phyloP scores from a whole-genome alignment of 345 rosid species.

The Sisymbrium altissimum region DNA sequence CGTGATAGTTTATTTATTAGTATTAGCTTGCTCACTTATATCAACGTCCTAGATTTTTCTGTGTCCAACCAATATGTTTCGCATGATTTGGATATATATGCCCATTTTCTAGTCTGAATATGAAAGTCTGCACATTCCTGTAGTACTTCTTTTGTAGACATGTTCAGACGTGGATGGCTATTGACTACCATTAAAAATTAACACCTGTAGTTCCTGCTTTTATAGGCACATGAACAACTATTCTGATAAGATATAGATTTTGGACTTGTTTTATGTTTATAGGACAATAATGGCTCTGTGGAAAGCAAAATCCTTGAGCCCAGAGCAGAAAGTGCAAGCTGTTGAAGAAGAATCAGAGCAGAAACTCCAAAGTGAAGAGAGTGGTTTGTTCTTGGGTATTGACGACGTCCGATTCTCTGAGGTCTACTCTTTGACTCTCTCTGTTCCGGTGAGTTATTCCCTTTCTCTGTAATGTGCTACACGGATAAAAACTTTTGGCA shows the following conservation, averaged over 20 bases:
- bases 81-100: neutral
- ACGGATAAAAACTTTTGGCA: neutral
- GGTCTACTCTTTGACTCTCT: constrained; percentile 53
- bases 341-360: constrained; percentile 90
- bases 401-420: constrained; percentile 86
- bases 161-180: neutral
- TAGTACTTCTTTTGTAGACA: neutral
- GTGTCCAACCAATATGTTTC: constrained; percentile 1
- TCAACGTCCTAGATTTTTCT: neutral
- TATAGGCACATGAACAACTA: neutral
- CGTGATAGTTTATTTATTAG: neutral
- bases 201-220: neutral
- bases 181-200: neutral
- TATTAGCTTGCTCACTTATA: neutral
- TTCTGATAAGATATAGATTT: neutral
- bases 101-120: neutral
- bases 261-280: neutral
- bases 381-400: constrained; percentile 72
- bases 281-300: constrained; percentile 98
- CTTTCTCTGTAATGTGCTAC: neutral
- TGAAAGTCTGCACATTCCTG: neutral
- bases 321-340: constrained; percentile 88
- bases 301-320: constrained; percentile 89
- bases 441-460: constrained; percentile 65
- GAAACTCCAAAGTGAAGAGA: constrained; percentile 73